Base-by-base conservation (phyloP, 2,329 filamentous ascomycete genomes). In the Penicillium frequentans region DNA sequence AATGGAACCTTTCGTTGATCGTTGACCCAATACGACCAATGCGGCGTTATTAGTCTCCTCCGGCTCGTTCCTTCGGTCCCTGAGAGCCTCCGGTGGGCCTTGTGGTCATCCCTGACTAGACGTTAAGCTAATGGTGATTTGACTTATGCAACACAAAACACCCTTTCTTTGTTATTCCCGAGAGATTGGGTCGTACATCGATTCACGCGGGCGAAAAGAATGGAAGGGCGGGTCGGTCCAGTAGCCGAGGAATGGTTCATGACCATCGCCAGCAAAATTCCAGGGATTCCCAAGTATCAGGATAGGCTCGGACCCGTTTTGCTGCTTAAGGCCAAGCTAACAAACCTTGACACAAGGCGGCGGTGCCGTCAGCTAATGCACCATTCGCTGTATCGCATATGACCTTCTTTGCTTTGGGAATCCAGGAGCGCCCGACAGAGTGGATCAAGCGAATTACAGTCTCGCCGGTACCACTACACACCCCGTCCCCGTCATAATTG, bases 401-500 rank as follows among this genome's bases (percentile, higher is more conserved):
- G 57, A 59, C 59, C 56, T 63, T 58, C 57, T 63, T 55, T 58
- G 45, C 52, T 52, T 55, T 43, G 27, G 56, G 55, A 51, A 61
- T 62, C 59, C 56, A 65, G 60, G 56, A 57, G 61, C 61, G 64
- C 64, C 64, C 64, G 63, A 59, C 37, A 54, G 51, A 50, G 63
- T 65, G 64, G 63, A 63, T 63, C 60, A 51, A 60, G 54, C 49
- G 50, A 57, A 58, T 57, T 54, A 49, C 56, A 53, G 57, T 49
- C 52, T 52, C 35, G 42, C 48, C 48, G 54, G 53, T 64, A 26
- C 39, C 46, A 31, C 51, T 53, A 54, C 49, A 33, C 37, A 49
- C 55, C 31, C 49, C 53, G 31, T 11, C 29, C 29, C 29, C 29
- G 29, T 31, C 29, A 31, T 31, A 31, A 14, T 31, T 14, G 29